A percentile compares a stretch with the other conserved stretches of the same genome.
phyloP scores from a whole-genome alignment of 23 red algal genomes.

The Chondrus crispus region DNA sequence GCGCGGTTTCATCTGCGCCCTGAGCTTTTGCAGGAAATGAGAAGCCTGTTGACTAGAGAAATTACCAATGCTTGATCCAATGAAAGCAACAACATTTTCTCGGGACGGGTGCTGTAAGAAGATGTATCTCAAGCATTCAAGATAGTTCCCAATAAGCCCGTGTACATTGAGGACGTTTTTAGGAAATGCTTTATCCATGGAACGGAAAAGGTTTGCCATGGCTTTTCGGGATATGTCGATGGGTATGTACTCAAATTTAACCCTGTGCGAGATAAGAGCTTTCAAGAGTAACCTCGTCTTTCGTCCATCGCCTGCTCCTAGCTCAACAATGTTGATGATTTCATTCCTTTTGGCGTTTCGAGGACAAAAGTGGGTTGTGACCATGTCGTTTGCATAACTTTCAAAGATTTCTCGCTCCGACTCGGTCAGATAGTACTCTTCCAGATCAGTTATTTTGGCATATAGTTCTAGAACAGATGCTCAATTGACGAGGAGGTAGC shows the following conservation, averaged over 20 bases:
- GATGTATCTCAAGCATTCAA: conserved; percentile 57
- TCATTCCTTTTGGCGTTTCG: neutral
- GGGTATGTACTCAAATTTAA: conserved; percentile 72
- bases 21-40: conserved; percentile 44
- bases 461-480: conserved; percentile 39
- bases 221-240: conserved; percentile 81
- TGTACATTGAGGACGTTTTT: conserved; percentile 34
- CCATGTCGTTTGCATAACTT: conserved; percentile 53
- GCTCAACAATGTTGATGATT: conserved; percentile 83
- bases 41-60: conserved; percentile 32
- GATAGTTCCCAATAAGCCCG: conserved; percentile 82
- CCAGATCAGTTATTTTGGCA: conserved; percentile 64
- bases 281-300: conserved; percentile 76
- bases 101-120: neutral
- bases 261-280: conserved; percentile 17
- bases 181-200: neutral
- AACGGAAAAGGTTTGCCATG: conserved; percentile 46
- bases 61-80: conserved; percentile 93
- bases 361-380: conserved; percentile 20
- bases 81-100: conserved; percentile 68
- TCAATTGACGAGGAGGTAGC: neutral
- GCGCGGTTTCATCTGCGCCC: conserved; percentile 23
- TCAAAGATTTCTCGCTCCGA: conserved; percentile 77
- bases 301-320: conserved; percentile 93
- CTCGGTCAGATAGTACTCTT: conserved; percentile 90